Conservation (phyloP, 2,329 filamentous ascomycete genomes). For the Colletotrichum musicola region DNA sequence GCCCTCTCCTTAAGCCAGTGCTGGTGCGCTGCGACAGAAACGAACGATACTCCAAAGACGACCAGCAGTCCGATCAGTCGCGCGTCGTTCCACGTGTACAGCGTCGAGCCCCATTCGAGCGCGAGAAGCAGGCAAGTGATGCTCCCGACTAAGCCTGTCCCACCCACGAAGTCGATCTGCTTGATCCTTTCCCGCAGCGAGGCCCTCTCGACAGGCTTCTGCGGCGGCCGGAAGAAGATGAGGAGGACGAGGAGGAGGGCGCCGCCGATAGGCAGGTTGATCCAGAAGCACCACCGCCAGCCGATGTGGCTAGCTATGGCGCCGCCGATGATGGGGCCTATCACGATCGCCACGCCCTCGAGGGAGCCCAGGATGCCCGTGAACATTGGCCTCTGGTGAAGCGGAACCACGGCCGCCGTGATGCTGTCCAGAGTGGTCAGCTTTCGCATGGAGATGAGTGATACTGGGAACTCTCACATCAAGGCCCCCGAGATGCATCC, state of each 20-base stretch:
- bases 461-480: slow-evolving; percentile 52
- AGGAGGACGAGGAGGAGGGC: slow-evolving; percentile 60
- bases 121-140: slow-evolving; percentile 56
- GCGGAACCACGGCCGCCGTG: slow-evolving; percentile 48
- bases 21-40: slow-evolving; percentile 2
- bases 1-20: slow-evolving; percentile 21
- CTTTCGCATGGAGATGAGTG: slow-evolving; percentile 44
- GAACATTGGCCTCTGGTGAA: slow-evolving; percentile 42
- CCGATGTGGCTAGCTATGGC: slow-evolving; percentile 13
- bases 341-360: slow-evolving; percentile 54
- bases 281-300: slow-evolving; percentile 66
- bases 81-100: slow-evolving; percentile 43
- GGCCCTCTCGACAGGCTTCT: neutral
- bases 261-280: slow-evolving; percentile 68
- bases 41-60: slow-evolving; percentile 11
- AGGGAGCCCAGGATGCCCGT: slow-evolving; percentile 56
- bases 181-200: slow-evolving; percentile 8
- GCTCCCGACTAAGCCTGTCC: slow-evolving; percentile 29
- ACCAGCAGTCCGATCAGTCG: slow-evolving; percentile 3
- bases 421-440: slow-evolving; percentile 44
- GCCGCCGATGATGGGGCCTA: slow-evolving; percentile 21
- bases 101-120: slow-evolving; percentile 56
- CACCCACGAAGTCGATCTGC: slow-evolving; percentile 44
- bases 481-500: slow-evolving; percentile 50
- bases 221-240: slow-evolving; percentile 54